Evolutionary conservation across 345 rosid genomes (phyloP).

Genomic region (Eucalyptus marginata): DNA sequence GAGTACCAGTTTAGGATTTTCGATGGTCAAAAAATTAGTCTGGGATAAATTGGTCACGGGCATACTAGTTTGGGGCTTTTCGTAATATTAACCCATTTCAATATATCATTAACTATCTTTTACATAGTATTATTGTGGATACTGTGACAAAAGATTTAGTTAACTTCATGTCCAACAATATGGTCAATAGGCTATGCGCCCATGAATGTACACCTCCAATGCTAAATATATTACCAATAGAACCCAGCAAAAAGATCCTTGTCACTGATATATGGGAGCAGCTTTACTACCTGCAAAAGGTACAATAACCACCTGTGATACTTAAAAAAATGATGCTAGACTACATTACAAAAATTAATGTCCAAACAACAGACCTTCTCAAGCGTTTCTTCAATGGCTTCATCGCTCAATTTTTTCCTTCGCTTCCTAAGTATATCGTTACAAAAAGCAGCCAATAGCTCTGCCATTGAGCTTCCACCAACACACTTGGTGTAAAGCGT

Average conservation of each 20-base stretch:
- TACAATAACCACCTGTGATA: not conserved
- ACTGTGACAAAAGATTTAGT: not conserved
- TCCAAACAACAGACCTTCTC: constrained; percentile 27
- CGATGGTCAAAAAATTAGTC: too few relatives aligned
- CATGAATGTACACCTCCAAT: not conserved
- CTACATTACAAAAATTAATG: not conserved
- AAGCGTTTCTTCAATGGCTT: constrained; percentile 48
- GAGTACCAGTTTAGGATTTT: rapidly evolving
- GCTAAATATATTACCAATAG: constrained; percentile 26
- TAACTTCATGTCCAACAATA: not conserved
- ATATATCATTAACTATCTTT: not conserved
- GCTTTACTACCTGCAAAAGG: constrained; percentile 64
- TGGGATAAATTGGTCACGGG: too few relatives aligned
- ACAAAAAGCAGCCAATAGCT: constrained; percentile 52
- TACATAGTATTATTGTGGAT: not conserved
- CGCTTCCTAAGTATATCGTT: constrained; percentile 52
- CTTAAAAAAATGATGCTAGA: not conserved
- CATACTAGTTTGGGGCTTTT: too few relatives aligned
- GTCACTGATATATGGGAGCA: constrained; percentile 67
- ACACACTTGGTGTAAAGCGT: constrained; percentile 44
- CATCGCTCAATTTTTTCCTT: constrained; percentile 51
- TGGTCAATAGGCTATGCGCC: too few relatives aligned
- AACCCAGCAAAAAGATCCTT: constrained; percentile 83
- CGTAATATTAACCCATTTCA: too few relatives aligned
- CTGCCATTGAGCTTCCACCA: constrained; percentile 52